Evolutionary conservation across 768 basidiomycete species (phyloP).

Genomic region (Amanita phalloides): DNA sequence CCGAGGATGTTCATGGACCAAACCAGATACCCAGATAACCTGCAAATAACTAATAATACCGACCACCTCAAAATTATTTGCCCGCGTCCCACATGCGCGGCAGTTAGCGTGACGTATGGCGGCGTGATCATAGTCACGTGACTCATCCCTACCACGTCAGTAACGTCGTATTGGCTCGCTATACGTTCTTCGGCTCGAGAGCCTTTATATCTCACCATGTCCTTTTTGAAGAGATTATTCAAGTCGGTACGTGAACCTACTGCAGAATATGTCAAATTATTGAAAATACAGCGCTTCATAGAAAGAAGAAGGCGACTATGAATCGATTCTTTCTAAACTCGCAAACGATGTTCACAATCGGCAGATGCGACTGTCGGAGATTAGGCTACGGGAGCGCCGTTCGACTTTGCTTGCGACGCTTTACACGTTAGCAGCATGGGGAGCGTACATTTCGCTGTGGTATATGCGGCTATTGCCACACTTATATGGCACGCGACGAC

Average conservation of each 20-base stretch:
- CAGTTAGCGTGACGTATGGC: not conserved
- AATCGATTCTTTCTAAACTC: conserved; percentile 57
- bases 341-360: conserved; percentile 63
- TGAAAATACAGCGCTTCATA: conserved; percentile 11
- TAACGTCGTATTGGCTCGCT: not conserved
- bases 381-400: conserved; percentile 76
- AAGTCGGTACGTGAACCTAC: conserved; percentile 14
- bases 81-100: not conserved
- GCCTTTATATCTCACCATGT: conserved; percentile 9
- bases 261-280: not conserved
- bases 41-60: not conserved
- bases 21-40: not conserved
- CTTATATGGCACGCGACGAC: conserved; percentile 19
- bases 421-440: conserved; percentile 69
- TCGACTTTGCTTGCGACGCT: conserved; percentile 68
- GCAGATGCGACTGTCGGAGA: conserved; percentile 66
- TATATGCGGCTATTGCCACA: conserved; percentile 49
- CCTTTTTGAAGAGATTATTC: conserved; percentile 20
- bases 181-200: too few relatives aligned
- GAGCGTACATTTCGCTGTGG: conserved; percentile 64
- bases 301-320: conserved; percentile 65
- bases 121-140: not conserved
- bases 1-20: not conserved
- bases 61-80: not conserved
- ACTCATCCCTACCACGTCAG: not conserved